A percentile compares a stretch with the other conserved stretches of the same genome.
These are phyloP conservation scores for Xylariaceae sp. DNA, from an alignment of 2,329 filamentous ascomycete species.

Conservation along the genomic window DNA sequence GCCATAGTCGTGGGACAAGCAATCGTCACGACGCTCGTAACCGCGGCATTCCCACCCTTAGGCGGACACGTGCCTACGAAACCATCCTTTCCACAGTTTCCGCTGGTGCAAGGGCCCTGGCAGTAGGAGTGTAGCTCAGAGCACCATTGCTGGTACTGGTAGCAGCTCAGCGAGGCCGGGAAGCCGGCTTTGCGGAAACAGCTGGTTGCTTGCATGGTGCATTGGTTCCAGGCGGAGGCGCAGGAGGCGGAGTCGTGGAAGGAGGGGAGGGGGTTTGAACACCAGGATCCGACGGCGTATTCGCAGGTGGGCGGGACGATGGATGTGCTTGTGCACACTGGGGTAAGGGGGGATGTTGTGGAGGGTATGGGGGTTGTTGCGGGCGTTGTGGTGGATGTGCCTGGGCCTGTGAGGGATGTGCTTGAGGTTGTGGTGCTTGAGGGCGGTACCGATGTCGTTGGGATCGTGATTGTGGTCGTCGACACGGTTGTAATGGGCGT, in stretches of 20 bases:
- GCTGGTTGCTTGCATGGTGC: slow-evolving; percentile 42
- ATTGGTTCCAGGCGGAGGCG: slow-evolving; percentile 39
- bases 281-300: slow-evolving; percentile 49
- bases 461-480: no score
- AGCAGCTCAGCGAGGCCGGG: slow-evolving; percentile 46
- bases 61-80: slow-evolving; percentile 39
- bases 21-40: slow-evolving; percentile 34
- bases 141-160: slow-evolving; percentile 48
- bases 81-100: slow-evolving; percentile 34
- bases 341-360: slow-evolving; percentile 33
- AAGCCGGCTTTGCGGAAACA: slow-evolving; percentile 50
- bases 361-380: background rate
- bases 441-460: background rate
- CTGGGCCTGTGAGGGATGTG: background rate
- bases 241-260: slow-evolving; percentile 42
- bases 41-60: slow-evolving; percentile 32
- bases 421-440: background rate
- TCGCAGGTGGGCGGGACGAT: slow-evolving; percentile 46
- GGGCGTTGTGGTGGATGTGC: background rate
- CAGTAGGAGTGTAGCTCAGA: slow-evolving; percentile 43
- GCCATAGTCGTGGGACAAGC: slow-evolving; percentile 30
- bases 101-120: slow-evolving; percentile 34
- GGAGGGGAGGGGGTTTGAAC: slow-evolving; percentile 40
- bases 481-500: no score
- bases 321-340: slow-evolving; percentile 45